A percentile compares a stretch with the other conserved stretches of the same genome.
These are phyloP conservation scores for Eucalyptus decipiens DNA, from an alignment of 345 rosid species.

Conservation along the genomic window DNA sequence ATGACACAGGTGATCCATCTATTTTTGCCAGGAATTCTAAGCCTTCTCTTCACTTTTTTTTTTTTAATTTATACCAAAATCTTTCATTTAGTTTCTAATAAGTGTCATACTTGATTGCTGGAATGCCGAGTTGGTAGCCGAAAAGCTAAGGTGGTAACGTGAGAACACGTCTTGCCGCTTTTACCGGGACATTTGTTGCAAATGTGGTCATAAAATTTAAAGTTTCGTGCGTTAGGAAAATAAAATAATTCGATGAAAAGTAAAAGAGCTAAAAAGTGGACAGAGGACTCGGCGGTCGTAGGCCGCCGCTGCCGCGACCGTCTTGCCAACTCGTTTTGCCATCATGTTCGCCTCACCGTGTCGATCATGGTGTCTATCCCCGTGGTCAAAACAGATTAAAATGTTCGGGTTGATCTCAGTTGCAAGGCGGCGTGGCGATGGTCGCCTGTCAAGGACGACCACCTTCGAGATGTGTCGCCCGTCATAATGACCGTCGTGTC, in stretches of 20 bases:
- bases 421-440: background rate
- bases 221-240: background rate
- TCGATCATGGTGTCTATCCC: background rate
- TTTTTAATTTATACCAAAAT: too few relatives aligned
- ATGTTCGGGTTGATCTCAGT: background rate
- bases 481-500: background rate
- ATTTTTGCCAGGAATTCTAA: too few relatives aligned
- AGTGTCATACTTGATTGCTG: too few relatives aligned
- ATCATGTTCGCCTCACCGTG: background rate
- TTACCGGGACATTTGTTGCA: background rate
- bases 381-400: background rate
- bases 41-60: too few relatives aligned
- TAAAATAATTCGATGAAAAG: background rate
- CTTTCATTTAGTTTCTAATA: too few relatives aligned
- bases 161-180: background rate
- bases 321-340: background rate
- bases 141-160: background rate
- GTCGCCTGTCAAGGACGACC: background rate
- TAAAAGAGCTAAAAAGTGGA: background rate
- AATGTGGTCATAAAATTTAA: background rate
- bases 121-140: too few relatives aligned
- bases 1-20: too few relatives aligned
- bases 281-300: background rate
- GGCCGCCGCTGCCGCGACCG: background rate
- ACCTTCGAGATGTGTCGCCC: background rate